Base-by-base conservation (phyloP, 257 asterid species). In the Knoxia roxburghii region DNA sequence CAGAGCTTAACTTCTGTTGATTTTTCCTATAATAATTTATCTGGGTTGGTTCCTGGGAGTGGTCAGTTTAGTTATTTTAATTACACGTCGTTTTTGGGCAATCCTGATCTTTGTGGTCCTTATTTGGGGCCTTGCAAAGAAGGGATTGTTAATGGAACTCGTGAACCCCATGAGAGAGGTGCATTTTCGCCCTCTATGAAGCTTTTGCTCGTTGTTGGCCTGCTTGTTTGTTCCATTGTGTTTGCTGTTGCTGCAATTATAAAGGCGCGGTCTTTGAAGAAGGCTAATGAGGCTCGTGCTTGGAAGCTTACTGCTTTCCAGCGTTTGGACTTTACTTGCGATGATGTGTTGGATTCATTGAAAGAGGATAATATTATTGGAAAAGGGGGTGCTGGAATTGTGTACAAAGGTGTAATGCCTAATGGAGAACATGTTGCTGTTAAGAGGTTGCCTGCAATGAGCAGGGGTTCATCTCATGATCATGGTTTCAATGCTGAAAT, bases 301-400 rank as follows among this genome's bases (percentile, higher is more conserved):
- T 93, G 98, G 98, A 93, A 90, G 79, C 94, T 93, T 15, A 88
- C 97, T 0, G 96, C 98, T 66, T 93, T 93, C 84, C 98, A 93
- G 71, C 86, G 97, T 15, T 63, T 93, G 43, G 97, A 88, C 68
- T 86, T 93, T 52, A 82, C 95, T 59, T 86, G 91, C 73, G 96
- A 93, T 61, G 98, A 93, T 79, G 85, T 93, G 23, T 72, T 93
- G 70, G 95, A 84, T 49, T 70, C 86, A 73, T 84, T 93, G 68
- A 93, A 93, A 71, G 97, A 87, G 81, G 98, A 93, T 26, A 89
- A 93, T 21, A 86, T 93, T 32, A 93, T 93, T 27, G 97, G 98
- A 17, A 93, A 93, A 81, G 98, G 98, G 29, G 98, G 98, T 10
- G 97, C 97, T 12, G 98, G 98, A 29, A 86, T 86, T 67, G 98